Base-by-base conservation (phyloP, 2,329 filamentous ascomycete genomes). In the Phaeosphaeria sp. region DNA sequence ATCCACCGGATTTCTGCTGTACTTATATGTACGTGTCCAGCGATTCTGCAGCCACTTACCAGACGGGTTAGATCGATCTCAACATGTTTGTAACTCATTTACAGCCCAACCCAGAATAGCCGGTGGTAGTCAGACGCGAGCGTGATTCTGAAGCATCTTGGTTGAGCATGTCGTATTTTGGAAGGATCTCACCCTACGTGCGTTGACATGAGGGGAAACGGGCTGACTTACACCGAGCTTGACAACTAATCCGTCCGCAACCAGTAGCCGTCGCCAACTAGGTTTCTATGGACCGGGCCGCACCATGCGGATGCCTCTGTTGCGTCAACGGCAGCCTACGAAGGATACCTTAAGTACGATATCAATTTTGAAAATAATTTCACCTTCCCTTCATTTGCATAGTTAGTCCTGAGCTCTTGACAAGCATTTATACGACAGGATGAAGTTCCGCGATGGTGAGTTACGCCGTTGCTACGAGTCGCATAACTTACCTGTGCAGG, bases 391-490 rank as follows among this genome's bases (percentile, higher is more conserved):
- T n/a, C n/a, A n/a, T n/a, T n/a, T n/a, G n/a, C n/a, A n/a, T n/a
- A n/a, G n/a, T n/a, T n/a, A n/a, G n/a, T n/a, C n/a, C n/a, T n/a
- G n/a, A n/a, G n/a, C n/a, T n/a, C n/a, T n/a, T n/a, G n/a, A n/a
- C n/a, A n/a, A n/a, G n/a, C n/a, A n/a, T n/a, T n/a, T n/a, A n/a
- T n/a, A n/a, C n/a, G n/a, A n/a, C n/a, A 74, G 59, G 8, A 87
- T 87, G 85, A 87, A 85, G 78, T 87, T 87, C 66, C 84, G 85
- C 63, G 85, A 87, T 83, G 84, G 84, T 77, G 62, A 53, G 72
- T 39, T 47, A 21, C 22, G 21, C 53, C 44, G 17, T 15, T 49
- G 25, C n/a, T n/a, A n/a, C n/a, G n/a, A n/a, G n/a, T n/a, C n/a
- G n/a, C n/a, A n/a, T 51, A 20, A 54, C 57, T 68, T 43, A 72